phyloP scores from a whole-genome alignment of 345 rosid genomes.

The Isatis tinctoria region DNA sequence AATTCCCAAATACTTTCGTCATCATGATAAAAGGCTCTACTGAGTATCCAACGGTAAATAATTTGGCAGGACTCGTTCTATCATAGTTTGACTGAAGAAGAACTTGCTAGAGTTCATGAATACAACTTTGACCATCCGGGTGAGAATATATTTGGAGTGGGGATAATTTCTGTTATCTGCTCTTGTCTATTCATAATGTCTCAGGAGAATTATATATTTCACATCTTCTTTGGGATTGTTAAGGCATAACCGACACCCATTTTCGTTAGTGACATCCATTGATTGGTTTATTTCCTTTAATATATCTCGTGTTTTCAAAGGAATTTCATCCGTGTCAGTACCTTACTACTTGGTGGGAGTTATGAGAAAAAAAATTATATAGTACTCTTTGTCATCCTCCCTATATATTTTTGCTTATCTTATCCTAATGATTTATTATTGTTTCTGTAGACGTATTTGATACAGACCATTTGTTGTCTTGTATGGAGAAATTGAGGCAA shows the following conservation, averaged over 20 bases:
- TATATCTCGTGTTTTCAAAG: neutral
- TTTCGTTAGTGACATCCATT: neutral
- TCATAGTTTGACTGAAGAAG: slow-evolving; percentile 83
- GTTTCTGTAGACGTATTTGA: slow-evolving; percentile 84
- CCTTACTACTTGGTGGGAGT: slow-evolving; percentile 7
- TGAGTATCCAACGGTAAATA: slow-evolving; percentile 13
- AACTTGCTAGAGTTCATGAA: slow-evolving; percentile 80
- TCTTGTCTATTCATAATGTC: neutral
- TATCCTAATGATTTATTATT: slow-evolving; percentile 9
- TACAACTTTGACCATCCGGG: slow-evolving; percentile 99
- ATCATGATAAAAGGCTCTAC: neutral
- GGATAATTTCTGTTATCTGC: slow-evolving; percentile 8
- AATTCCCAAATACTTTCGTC: neutral
- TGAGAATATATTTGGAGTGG: slow-evolving; percentile 43
- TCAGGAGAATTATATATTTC: no score
- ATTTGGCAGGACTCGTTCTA: slow-evolving; percentile 98
- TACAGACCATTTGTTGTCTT: slow-evolving; percentile 63
- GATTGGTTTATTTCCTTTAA: neutral
- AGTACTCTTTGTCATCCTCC: neutral
- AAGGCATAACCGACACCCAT: neutral
- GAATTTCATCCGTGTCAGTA: neutral
- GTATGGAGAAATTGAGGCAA: slow-evolving; percentile 87
- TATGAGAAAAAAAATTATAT: neutral
- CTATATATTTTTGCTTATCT: neutral
- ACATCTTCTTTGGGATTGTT: neutral